A percentile compares a stretch with the other conserved stretches of the same genome.
Evolutionary conservation across 148 eudicot genomes (phyloP).

Genomic region (Chenopodium formosanum): DNA sequence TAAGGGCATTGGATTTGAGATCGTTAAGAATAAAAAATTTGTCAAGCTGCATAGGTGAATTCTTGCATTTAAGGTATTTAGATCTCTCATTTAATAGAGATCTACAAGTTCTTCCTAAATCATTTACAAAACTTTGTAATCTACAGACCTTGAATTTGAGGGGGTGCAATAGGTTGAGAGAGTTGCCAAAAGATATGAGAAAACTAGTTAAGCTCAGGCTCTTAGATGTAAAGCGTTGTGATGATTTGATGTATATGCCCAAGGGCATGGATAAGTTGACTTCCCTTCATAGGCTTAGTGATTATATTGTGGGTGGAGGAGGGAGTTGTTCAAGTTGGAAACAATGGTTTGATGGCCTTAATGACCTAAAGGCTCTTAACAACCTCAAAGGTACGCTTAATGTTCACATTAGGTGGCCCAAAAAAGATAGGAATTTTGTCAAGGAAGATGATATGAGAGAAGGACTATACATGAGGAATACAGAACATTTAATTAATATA

Average conservation of each 20-base stretch:
- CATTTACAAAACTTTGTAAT: conserved; percentile 14
- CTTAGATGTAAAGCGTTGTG: background rate
- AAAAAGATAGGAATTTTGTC: background rate
- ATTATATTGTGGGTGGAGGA: too few species aligned
- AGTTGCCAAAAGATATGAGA: background rate
- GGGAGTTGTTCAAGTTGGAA: too few species aligned
- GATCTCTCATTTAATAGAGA: too few species aligned
- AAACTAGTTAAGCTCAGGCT: background rate
- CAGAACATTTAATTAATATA: background rate
- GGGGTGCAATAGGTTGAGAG: background rate
- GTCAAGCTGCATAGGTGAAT: too few species aligned
- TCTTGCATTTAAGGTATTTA: too few species aligned
- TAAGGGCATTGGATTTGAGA: background rate
- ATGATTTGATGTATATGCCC: conserved; percentile 3
- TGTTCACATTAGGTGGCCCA: background rate
- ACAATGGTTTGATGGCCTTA: too few species aligned
- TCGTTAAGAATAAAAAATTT: background rate
- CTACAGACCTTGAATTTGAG: conserved; percentile 8
- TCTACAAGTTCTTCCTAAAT: background rate
- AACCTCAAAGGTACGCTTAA: background rate
- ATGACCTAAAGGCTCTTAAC: too few species aligned
- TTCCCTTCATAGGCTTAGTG: too few species aligned
- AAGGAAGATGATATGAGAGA: conserved; percentile 4
- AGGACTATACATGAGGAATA: conserved; percentile 6
- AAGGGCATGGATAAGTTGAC: conserved; percentile 14